Conservation (phyloP, 2,329 filamentous ascomycete genomes). For the Penicillium sp. region DNA sequence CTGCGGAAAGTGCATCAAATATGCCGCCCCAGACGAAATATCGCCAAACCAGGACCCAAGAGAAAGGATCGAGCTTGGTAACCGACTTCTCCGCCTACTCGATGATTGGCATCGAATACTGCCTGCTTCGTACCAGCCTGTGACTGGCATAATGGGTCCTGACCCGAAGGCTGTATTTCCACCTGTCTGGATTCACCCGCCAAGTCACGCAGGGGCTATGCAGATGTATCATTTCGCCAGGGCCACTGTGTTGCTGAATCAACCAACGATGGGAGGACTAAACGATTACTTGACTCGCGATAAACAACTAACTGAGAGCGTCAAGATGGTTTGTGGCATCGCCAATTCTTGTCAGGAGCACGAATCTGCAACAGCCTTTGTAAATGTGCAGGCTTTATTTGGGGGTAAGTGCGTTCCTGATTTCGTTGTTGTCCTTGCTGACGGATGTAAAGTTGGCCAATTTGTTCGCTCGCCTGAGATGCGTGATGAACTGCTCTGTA, state of each 20-base stretch:
- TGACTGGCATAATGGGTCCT: conserved; percentile 39
- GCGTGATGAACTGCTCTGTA: conserved; percentile 13
- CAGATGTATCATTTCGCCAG: conserved; percentile 58
- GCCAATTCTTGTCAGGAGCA: conserved; percentile 19
- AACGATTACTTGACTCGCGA: conserved; percentile 43
- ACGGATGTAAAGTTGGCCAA: conserved; percentile 12
- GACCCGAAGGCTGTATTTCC: conserved; percentile 28
- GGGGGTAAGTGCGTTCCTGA: conserved; percentile 7
- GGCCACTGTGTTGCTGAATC: conserved; percentile 57
- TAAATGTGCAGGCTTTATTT: conserved; percentile 28
- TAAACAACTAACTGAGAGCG: conserved; percentile 19
- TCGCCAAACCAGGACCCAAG: conserved; percentile 46
- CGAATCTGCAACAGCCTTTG: conserved; percentile 25
- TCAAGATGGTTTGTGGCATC: conserved; percentile 16
- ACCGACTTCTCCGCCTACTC: conserved; percentile 51
- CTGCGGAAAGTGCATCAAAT: conserved; percentile 61
- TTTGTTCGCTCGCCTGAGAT: conserved; percentile 18
- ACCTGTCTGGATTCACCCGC: conserved; percentile 56
- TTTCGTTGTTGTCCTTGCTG: neutral
- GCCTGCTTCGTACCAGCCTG: conserved; percentile 43
- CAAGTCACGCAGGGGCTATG: conserved; percentile 52
- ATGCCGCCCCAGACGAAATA: conserved; percentile 52
- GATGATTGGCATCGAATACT: conserved; percentile 53
- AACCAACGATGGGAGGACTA: conserved; percentile 54
- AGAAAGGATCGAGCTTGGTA: conserved; percentile 49